phyloP scores from a whole-genome alignment of 306 rosid genomes.

The Leucaena leucocephala region DNA sequence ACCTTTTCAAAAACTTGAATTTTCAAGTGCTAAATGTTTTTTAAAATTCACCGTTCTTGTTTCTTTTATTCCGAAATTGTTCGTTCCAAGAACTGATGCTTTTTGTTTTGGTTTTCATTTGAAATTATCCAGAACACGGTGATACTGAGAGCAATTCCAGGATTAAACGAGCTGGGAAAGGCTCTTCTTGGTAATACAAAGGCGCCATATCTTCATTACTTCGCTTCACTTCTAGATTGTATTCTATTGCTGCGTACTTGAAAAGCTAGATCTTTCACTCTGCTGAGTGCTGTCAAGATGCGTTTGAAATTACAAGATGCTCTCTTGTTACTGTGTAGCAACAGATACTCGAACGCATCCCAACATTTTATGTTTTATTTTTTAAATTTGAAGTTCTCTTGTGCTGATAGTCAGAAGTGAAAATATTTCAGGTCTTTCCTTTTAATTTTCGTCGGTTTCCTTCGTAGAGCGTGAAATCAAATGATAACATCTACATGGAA shows the following conservation, averaged over 20 bases:
- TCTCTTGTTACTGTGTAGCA: not conserved
- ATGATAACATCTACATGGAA: conserved; percentile 8
- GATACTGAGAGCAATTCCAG: conserved; percentile 92
- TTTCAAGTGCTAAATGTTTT: not conserved
- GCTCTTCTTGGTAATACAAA: conserved; percentile 65
- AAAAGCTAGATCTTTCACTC: not conserved
- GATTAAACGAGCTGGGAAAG: conserved; percentile 78
- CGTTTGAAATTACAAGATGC: not conserved
- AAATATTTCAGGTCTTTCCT: not conserved
- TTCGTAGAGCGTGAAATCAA: not conserved
- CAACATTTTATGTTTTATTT: not conserved
- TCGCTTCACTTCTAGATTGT: not conserved
- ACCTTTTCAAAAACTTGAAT: no score
- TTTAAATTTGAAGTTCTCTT: not conserved
- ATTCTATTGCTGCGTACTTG: not conserved
- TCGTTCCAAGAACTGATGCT: conserved; percentile 1
- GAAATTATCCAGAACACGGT: conserved; percentile 69
- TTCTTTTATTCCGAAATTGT: conserved; percentile 12
- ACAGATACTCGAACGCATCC: not conserved
- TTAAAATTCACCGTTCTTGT: not conserved
- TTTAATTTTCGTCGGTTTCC: not conserved
- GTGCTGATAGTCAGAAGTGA: not conserved
- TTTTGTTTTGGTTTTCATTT: conserved; percentile 18
- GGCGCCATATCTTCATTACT: not conserved
- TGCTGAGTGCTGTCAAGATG: not conserved